Evolutionary conservation across 2,329 filamentous ascomycete genomes (phyloP).

Genomic region (Cercospora sp.): DNA sequence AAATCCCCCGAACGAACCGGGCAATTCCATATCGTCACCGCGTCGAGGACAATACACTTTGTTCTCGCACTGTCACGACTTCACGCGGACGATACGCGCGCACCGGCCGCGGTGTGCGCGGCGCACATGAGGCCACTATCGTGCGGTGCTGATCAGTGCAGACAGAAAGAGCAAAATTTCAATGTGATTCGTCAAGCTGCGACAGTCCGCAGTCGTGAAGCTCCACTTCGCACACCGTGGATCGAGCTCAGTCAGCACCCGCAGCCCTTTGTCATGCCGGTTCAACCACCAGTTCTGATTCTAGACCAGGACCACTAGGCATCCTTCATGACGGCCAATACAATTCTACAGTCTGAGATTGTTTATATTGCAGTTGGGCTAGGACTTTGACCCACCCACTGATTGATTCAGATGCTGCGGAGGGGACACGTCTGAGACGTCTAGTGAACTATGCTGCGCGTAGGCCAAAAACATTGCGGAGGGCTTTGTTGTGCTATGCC

Average conservation of each 20-base stretch:
- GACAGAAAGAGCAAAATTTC: not conserved
- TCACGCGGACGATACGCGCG: not conserved
- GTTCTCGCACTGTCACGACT: not conserved
- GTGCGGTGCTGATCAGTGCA: not conserved
- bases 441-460: not conserved
- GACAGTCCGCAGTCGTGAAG: not conserved
- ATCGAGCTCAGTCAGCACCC: not conserved
- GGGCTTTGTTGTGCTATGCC: not conserved
- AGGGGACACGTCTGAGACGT: not conserved
- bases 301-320: not conserved
- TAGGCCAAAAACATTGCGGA: not conserved
- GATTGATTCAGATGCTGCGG: not conserved
- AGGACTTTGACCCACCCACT: not conserved
- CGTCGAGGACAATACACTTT: not conserved
- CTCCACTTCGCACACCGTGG: not conserved
- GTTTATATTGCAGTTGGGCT: not conserved
- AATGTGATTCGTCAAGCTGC: not conserved
- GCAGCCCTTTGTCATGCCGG: not conserved
- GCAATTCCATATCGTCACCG: not conserved
- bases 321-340: not conserved
- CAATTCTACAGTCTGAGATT: not conserved
- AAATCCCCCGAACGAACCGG: not conserved
- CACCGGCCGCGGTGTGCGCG: not conserved
- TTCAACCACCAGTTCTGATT: not conserved
- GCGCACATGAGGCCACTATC: not conserved